phyloP scores from a whole-genome alignment of 805 yeast genomes.

The Saccharomyces paradoxus region DNA sequence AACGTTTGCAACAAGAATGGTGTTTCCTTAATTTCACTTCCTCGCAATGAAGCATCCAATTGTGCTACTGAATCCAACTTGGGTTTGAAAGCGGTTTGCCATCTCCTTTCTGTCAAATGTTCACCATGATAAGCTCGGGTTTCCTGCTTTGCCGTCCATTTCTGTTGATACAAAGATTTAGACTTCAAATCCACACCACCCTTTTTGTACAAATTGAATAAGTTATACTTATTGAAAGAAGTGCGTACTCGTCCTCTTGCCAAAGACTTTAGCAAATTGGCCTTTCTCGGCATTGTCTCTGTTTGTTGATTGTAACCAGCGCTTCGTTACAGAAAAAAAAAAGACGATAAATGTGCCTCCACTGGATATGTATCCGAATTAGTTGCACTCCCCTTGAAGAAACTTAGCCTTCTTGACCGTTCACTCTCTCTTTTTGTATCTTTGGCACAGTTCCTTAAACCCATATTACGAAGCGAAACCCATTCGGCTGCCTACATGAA shows the following conservation, averaged over 20 bases:
- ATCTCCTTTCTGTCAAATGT: conserved; percentile 73
- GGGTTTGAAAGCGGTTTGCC: conserved; percentile 60
- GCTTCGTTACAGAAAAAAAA: background rate
- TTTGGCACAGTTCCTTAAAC: background rate
- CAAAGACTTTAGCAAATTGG: conserved; percentile 48
- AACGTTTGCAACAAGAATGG: conserved; percentile 85
- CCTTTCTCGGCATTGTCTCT: conserved; percentile 50
- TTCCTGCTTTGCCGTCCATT: conserved; percentile 85
- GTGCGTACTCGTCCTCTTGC: conserved; percentile 72
- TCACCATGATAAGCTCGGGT: conserved; percentile 96
- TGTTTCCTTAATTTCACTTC: conserved; percentile 42
- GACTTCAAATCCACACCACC: conserved; percentile 45
- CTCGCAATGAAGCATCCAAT: conserved; percentile 65
- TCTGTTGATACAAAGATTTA: conserved; percentile 79
- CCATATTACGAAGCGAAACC: background rate
- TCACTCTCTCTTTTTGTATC: background rate
- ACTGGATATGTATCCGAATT: background rate
- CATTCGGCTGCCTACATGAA: background rate
- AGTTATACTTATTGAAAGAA: conserved; percentile 83
- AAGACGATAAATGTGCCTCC: background rate
- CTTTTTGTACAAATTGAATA: conserved; percentile 81
- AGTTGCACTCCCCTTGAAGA: background rate
- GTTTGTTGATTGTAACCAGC: background rate
- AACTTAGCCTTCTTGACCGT: background rate
- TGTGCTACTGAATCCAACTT: conserved; percentile 81